Evolutionary conservation across 1,139 yeast species (phyloP).

Genomic region (Yamadazyma atlantica): DNA sequence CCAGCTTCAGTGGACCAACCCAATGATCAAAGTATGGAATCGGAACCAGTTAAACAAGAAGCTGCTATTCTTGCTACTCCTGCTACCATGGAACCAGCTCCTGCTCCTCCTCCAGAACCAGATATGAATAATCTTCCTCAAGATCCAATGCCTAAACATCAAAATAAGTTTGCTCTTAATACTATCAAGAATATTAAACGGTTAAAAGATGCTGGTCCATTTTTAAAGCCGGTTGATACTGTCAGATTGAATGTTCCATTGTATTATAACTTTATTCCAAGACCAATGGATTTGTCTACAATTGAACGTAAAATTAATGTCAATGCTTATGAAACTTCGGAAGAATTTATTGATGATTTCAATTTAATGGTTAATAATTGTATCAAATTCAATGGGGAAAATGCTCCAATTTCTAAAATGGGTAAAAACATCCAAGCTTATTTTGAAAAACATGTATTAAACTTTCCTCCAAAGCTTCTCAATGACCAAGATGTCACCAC

Average conservation of each 20-base stretch:
- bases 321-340: conserved; percentile 70
- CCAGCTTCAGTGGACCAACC: neutral
- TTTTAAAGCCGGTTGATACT: conserved; percentile 84
- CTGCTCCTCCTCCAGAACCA: conserved; percentile 73
- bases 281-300: conserved; percentile 94
- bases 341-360: conserved; percentile 75
- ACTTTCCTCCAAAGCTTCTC: conserved; percentile 80
- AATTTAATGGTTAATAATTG: conserved; percentile 85
- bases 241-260: conserved; percentile 88
- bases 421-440: conserved; percentile 86
- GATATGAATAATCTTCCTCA: conserved; percentile 67
- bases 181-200: conserved; percentile 81
- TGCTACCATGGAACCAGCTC: conserved; percentile 54
- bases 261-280: conserved; percentile 75
- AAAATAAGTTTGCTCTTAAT: conserved; percentile 66
- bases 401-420: conserved; percentile 85
- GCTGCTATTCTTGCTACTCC: conserved; percentile 11
- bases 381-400: conserved; percentile 78
- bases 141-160: conserved; percentile 84
- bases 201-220: conserved; percentile 90
- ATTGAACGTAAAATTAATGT: conserved; percentile 75
- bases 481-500: conserved; percentile 32
- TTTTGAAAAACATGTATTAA: conserved; percentile 89
- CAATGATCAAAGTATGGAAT: no score
- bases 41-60: neutral